Conservation (phyloP, 2,329 filamentous ascomycete genomes). For the Aspergillus alliaceus region DNA sequence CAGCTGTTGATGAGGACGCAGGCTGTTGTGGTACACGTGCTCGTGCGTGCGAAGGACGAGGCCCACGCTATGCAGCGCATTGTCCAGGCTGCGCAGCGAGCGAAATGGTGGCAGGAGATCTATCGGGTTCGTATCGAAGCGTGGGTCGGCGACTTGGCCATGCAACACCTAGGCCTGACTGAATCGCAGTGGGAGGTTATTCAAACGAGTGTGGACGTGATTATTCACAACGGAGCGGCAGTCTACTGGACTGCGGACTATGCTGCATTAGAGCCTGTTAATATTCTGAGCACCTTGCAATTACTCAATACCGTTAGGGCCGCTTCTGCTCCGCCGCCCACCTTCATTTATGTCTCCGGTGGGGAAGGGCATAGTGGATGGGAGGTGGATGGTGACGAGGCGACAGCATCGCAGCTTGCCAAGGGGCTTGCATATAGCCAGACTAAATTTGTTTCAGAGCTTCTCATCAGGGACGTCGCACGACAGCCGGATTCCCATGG, state of each 20-base stretch:
- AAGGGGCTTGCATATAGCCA: slow-evolving; percentile 9
- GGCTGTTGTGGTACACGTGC: neutral
- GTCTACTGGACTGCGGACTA: slow-evolving; percentile 11
- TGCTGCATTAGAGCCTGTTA: slow-evolving; percentile 2
- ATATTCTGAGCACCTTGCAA: slow-evolving; percentile 10
- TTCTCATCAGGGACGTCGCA: slow-evolving; percentile 9
- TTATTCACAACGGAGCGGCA: slow-evolving; percentile 14
- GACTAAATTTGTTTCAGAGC: slow-evolving; percentile 13
- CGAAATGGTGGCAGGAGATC: slow-evolving; percentile 7
- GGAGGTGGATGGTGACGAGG: neutral
- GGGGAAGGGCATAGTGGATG: neutral
- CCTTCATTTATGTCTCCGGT: slow-evolving; percentile 9
- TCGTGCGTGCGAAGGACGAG: slow-evolving; percentile 6
- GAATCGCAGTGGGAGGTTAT: neutral
- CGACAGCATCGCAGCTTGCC: slow-evolving; percentile 1
- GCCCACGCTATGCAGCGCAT: slow-evolving; percentile 1
- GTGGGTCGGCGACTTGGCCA: slow-evolving; percentile 10
- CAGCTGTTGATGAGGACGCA: neutral
- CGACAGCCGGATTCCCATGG: neutral
- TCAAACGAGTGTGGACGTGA: slow-evolving; percentile 1
- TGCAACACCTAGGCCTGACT: slow-evolving; percentile 6
- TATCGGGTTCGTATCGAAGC: slow-evolving; percentile 1
- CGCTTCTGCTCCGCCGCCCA: neutral
- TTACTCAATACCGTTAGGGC: slow-evolving; percentile 1
- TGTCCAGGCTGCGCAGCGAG: neutral